phyloP scores from a whole-genome alignment of 371 early-diverging fungal species.

The Entomophthora muscae region DNA sequence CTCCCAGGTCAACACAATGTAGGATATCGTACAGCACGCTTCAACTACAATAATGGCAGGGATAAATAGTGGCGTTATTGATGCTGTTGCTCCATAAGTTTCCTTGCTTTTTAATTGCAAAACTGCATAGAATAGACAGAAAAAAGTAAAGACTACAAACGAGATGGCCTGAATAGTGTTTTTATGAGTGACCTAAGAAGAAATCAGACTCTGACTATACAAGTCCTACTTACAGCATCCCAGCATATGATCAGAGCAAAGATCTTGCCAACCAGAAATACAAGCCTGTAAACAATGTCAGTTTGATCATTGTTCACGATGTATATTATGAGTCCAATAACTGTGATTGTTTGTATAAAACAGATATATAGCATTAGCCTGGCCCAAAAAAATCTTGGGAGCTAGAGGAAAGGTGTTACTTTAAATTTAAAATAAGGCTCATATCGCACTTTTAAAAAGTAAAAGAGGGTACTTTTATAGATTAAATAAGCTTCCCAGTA shows the following conservation, averaged over 20 bases:
- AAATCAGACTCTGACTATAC: neutral
- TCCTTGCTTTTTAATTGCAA: constrained; percentile 17
- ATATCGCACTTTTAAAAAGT: neutral
- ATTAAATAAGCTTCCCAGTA: neutral
- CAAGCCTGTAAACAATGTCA: constrained; percentile 22
- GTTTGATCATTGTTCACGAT: neutral
- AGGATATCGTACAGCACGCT: constrained; percentile 16
- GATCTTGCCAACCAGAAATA: constrained; percentile 27
- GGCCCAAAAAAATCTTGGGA: constrained; percentile 3
- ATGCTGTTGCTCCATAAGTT: constrained; percentile 13
- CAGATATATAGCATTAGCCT: neutral
- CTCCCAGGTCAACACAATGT: constrained; percentile 23
- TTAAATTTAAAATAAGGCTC: neutral
- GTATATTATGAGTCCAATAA: neutral
- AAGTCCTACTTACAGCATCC: constrained; percentile 20
- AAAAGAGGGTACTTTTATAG: neutral
- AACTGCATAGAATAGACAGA: constrained; percentile 21
- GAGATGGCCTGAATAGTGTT: constrained; percentile 35
- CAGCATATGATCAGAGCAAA: constrained; percentile 24
- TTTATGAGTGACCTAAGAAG: constrained; percentile 16
- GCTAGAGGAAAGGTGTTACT: constrained; percentile 7
- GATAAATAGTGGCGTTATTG: constrained; percentile 14
- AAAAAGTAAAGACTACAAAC: constrained; percentile 21
- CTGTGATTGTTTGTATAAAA: neutral
- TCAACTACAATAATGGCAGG: constrained; percentile 18